Conservation (phyloP, 2,329 filamentous ascomycete species). For the Dryadomyces quercus-mongolicae region DNA sequence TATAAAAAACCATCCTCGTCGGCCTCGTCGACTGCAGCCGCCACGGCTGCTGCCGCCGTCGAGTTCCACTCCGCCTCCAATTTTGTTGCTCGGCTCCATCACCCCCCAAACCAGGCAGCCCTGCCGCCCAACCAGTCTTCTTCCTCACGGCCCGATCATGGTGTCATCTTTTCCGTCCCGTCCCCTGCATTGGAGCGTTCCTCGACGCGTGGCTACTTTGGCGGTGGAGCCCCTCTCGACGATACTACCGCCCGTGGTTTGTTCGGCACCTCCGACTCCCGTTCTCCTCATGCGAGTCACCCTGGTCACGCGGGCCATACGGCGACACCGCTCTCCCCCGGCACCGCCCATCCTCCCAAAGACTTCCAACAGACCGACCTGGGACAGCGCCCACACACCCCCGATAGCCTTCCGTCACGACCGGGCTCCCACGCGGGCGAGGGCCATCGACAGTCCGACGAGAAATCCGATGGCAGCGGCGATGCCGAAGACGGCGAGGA, state of each 20-base stretch:
- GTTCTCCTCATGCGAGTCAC: neutral
- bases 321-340: too few species aligned
- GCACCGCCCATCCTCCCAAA: too few species aligned
- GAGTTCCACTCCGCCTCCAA: slow-evolving; percentile 5
- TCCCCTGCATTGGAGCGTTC: slow-evolving; percentile 2
- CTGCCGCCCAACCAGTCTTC: neutral
- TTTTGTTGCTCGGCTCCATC: slow-evolving; percentile 9
- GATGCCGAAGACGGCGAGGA: slow-evolving; percentile 39
- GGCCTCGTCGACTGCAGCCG: neutral
- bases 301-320: neutral
- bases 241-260: slow-evolving; percentile 1
- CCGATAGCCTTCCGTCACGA: too few species aligned
- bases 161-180: slow-evolving; percentile 8
- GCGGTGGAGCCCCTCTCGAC: neutral
- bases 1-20: neutral
- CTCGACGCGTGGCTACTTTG: slow-evolving; percentile 1
- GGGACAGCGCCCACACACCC: slow-evolving; percentile 6
- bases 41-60: slow-evolving; percentile 4
- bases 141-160: slow-evolving; percentile 1
- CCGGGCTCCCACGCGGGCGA: too few species aligned
- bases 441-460: slow-evolving; percentile 24
- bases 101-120: neutral
- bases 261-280: neutral
- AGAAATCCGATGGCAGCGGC: slow-evolving; percentile 18
- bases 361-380: neutral